Evolutionary conservation across 2,329 filamentous ascomycete genomes (phyloP).

Genomic region (Ampelomyces quisqualis): DNA sequence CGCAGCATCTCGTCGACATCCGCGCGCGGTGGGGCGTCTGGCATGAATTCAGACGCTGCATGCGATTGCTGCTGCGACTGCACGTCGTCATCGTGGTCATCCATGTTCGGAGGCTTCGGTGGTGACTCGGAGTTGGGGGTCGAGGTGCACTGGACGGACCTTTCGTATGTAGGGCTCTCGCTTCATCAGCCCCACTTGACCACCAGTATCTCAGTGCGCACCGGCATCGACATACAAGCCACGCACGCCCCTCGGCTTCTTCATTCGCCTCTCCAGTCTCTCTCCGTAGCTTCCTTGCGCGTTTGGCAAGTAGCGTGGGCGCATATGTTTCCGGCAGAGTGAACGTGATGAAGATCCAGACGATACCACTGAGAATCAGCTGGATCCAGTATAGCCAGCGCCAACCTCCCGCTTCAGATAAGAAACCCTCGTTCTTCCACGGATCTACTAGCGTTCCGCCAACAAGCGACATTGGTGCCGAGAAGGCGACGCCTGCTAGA

Average conservation of each 20-base stretch:
- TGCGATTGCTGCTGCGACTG: slow-evolving; percentile 28
- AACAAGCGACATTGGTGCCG: slow-evolving; percentile 81
- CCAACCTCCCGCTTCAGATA: slow-evolving; percentile 71
- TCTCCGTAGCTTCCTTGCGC: slow-evolving; percentile 71
- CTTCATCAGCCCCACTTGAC: slow-evolving; percentile 16
- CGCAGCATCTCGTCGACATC: slow-evolving; percentile 54
- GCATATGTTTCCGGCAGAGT: slow-evolving; percentile 91
- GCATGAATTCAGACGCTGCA: slow-evolving; percentile 25
- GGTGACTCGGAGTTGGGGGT: slow-evolving; percentile 7
- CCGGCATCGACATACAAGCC: too few species aligned
- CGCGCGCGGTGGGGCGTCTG: slow-evolving; percentile 45
- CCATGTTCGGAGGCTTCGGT: slow-evolving; percentile 29
- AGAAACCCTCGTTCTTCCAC: slow-evolving; percentile 76
- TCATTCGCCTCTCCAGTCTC: slow-evolving; percentile 64
- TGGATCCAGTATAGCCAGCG: slow-evolving; percentile 88
- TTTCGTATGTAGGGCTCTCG: slow-evolving; percentile 9
- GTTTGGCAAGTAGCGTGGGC: slow-evolving; percentile 69
- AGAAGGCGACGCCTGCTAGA: slow-evolving; percentile 82
- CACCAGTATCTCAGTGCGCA: too few species aligned
- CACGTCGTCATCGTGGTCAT: slow-evolving; percentile 9
- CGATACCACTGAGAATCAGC: slow-evolving; percentile 68
- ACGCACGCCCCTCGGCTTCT: too few species aligned
- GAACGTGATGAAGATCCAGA: slow-evolving; percentile 77
- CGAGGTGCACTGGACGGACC: slow-evolving; percentile 8
- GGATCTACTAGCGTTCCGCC: slow-evolving; percentile 80